phyloP scores from a whole-genome alignment of 2,329 filamentous ascomycete species.

The Shiraia sp. region DNA sequence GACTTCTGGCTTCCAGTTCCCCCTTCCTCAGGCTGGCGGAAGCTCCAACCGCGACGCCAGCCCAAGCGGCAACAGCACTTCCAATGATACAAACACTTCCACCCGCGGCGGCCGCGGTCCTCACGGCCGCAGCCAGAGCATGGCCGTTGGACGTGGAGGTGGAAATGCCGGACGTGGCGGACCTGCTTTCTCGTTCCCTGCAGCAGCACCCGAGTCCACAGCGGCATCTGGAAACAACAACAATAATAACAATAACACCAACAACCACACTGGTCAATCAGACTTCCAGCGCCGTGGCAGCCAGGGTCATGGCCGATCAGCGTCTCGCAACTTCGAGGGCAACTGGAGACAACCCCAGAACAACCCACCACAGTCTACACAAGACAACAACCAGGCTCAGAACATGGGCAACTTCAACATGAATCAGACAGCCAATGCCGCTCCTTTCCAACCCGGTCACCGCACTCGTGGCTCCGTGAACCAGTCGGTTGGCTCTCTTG shows the following conservation, averaged over 20 bases:
- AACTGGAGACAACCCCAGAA: slow-evolving; percentile 90
- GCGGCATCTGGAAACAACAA: slow-evolving; percentile 50
- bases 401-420: slow-evolving; percentile 68
- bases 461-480: slow-evolving; percentile 82
- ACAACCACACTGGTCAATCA: slow-evolving; percentile 47
- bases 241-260: slow-evolving; percentile 34
- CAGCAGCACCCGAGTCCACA: too few relatives aligned
- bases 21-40: slow-evolving; percentile 70
- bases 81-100: slow-evolving; percentile 33
- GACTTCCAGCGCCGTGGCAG: slow-evolving; percentile 79
- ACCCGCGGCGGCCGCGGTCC: slow-evolving; percentile 57
- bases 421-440: slow-evolving; percentile 69
- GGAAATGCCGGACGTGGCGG: slow-evolving; percentile 64
- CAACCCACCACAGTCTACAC: slow-evolving; percentile 52
- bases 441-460: slow-evolving; percentile 89
- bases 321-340: slow-evolving; percentile 93
- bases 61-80: slow-evolving; percentile 52
- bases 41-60: slow-evolving; percentile 59
- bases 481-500: slow-evolving; percentile 79
- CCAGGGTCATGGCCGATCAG: slow-evolving; percentile 76
- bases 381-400: slow-evolving; percentile 49
- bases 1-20: slow-evolving; percentile 92
- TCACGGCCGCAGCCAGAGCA: slow-evolving; percentile 81
- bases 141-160: slow-evolving; percentile 75
- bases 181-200: slow-evolving; percentile 72